Base-by-base conservation (phyloP, 2,329 filamentous ascomycete species). In the Claviceps sp. region DNA sequence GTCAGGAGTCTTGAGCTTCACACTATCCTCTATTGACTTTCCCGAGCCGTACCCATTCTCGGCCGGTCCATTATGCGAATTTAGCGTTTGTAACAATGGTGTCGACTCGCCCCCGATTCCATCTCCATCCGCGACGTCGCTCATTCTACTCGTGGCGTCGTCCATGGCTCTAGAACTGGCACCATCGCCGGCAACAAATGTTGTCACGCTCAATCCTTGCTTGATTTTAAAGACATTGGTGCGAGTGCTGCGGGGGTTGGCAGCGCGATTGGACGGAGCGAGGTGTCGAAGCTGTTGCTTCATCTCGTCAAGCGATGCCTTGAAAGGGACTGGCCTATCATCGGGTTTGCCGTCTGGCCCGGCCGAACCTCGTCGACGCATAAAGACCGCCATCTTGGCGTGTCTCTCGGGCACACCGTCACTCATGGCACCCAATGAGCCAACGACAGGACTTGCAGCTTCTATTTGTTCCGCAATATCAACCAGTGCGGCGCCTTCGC, bases 221-320 rank as follows among this genome's bases (percentile, higher is more conserved):
- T 86, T 86, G 58, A 85, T 82, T 65, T 85, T 85, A 58, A 86
- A 81, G 0, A 81, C 77, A 17, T 79, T 77, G 17, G 76, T 78
- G 17, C 75, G 74, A 1, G 81, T 83, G 52, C 73, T 75, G 63
- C 77, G 62, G 1, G 82, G 82, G 52, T 82, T 80, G 16, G 77
- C 75, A 5, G 82, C 82, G 19, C 77, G 76, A 60, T 85, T 86
- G 1, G 81, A 84, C 0, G 82, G 82, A 0, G 82, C 82, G 0
- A 85, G 75, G 57, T 55, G 54, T 26, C 80, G 82, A 45, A 85
- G 69, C 57, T 84, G 78, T 60, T 80, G 74, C 59, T 73, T 75
- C 69, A 84, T 79, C 50, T 85, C 80, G 50, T 79, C 74, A 34
- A 82, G 69, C 50, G 80, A 83, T 5, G 78, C 76, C 58, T 80